A percentile compares a stretch with the other conserved stretches of the same genome.
Conservation (phyloP, 2,329 filamentous ascomycete species). For the Colletotrichum theobromicola region DNA sequence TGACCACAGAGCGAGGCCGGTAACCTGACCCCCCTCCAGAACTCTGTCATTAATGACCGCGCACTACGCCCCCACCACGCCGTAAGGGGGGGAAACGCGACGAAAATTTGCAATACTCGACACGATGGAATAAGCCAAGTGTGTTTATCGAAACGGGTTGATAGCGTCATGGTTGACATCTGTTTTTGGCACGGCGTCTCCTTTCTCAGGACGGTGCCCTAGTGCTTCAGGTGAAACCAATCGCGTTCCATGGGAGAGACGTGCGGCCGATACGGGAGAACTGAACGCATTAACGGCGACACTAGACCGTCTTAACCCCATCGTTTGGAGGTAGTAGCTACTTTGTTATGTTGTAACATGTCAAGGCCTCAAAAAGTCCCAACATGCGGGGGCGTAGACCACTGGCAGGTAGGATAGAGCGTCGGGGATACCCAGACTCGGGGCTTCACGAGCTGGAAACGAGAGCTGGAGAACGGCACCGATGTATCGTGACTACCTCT, state of each 20-base stretch:
- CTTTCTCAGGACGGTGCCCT: background rate
- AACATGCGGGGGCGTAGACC: background rate
- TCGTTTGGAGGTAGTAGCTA: background rate
- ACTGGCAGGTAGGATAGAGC: background rate
- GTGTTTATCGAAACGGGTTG: background rate
- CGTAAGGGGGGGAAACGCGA: background rate
- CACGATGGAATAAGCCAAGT: background rate
- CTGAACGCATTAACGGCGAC: background rate
- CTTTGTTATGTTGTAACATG: background rate
- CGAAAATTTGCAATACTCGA: background rate
- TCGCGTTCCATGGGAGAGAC: background rate
- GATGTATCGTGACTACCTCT: background rate
- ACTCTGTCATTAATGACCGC: conserved; percentile 15
- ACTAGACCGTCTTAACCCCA: background rate
- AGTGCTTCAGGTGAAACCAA: background rate
- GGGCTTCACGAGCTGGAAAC: background rate
- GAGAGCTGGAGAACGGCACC: background rate
- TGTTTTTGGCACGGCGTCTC: background rate
- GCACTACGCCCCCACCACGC: background rate
- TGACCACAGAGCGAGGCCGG: background rate
- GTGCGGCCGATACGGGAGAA: background rate
- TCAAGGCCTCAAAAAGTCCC: background rate
- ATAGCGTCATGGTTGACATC: background rate
- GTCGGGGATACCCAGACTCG: background rate
- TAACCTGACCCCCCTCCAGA: background rate